Base-by-base conservation (phyloP, 73 alveolate genomes). In the Uronychia binucleata region DNA sequence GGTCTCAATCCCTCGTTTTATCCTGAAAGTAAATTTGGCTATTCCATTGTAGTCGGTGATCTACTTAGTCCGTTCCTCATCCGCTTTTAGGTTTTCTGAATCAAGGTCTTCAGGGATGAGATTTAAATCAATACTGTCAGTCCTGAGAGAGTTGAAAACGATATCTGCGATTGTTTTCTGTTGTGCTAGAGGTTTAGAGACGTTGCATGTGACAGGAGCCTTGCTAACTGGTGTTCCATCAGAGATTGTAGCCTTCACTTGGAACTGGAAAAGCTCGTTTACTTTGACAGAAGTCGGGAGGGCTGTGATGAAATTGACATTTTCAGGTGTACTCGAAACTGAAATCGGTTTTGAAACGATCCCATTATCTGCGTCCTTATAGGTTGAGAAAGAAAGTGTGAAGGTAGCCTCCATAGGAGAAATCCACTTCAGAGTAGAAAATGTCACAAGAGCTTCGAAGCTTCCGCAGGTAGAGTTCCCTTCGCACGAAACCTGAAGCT, bases 11-110 rank as follows among this genome's bases (percentile, higher is more conserved):
- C 84, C 34, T 31, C 27, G 33, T 33, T 25, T 25, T 1, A 77
- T 33, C 33, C 59, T 32, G 30, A 77, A 35, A 35, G 30, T 30
- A 5, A 77, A 30, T 26, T 35, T 19, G 30, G 75, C 84, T 30
- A 30, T 31, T n/a, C 84, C 84, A 5, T 77, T 28, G 30, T 29
- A 31, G 34, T 77, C 75, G 11, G 84, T 77, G 0, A 33, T 77
- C 67, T 46, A 46, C n/a, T 5, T 46, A 19, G 5, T 46, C 67
- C 67, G 5, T 46, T 46, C 67, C 19, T 46, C 19, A 46, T 46
- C 67, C 19, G 67, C 67, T 46, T 46, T 19, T 11, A 46, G n/a
- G 19, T 46, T 46, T 46, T 46, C n/a, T 19, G 19, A 19, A 46
- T 46, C 19, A 46, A 46, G 67, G 19, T 19, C 67, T 46, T 46